phyloP scores from a whole-genome alignment of 371 early-diverging fungal genomes.

The Blakeslea trispora region DNA sequence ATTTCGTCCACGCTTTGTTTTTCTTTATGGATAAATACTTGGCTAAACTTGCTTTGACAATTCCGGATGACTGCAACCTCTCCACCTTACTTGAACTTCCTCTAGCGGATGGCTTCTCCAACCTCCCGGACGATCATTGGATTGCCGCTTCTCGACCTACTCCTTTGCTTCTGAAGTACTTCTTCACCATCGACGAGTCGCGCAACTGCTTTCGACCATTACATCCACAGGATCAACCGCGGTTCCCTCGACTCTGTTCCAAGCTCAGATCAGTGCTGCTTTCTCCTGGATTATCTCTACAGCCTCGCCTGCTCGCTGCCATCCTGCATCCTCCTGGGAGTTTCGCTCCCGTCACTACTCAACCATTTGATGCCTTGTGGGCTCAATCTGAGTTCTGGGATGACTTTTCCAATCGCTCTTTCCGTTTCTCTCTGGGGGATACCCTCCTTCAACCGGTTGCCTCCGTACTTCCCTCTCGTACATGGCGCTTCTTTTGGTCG shows the following conservation, averaged over 20 bases:
- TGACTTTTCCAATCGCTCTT: background rate
- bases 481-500: background rate
- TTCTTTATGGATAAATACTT: background rate
- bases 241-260: background rate
- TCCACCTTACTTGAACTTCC: background rate
- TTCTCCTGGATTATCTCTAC: background rate
- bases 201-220: background rate
- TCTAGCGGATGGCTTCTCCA: background rate
- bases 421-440: background rate
- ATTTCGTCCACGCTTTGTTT: background rate
- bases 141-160: background rate
- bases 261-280: background rate
- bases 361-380: too few species aligned
- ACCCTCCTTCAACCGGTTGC: background rate
- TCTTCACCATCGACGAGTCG: background rate
- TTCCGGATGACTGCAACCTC: background rate
- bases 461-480: background rate
- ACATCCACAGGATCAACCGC: background rate
- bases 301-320: background rate
- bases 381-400: too few species aligned
- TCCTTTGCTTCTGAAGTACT: background rate
- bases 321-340: background rate
- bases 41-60: background rate
- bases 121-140: background rate
- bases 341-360: background rate